These are phyloP conservation scores for Solanum ossicruentum DNA, from an alignment of 257 asterid genomes.

Conservation along the genomic window DNA sequence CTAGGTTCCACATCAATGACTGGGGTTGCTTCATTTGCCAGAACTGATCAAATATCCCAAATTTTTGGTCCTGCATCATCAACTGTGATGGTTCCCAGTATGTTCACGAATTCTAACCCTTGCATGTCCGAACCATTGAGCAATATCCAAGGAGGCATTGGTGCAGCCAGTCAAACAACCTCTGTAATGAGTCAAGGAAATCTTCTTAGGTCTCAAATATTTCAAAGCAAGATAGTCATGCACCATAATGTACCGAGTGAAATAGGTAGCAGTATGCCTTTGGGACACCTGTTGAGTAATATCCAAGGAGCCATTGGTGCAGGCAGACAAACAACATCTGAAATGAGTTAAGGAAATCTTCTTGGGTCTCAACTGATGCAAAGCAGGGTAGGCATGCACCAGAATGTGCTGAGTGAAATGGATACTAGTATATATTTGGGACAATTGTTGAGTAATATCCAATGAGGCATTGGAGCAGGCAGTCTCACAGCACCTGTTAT, in stretches of 20 bases:
- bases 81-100: constrained; percentile 31
- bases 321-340: background rate
- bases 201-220: too few species aligned
- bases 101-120: constrained; percentile 30
- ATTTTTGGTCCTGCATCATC: constrained; percentile 42
- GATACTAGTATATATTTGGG: constrained; percentile 30
- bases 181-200: too few species aligned
- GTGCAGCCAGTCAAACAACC: constrained; percentile 34
- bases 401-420: constrained; percentile 29
- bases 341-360: too few species aligned
- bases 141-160: constrained; percentile 44
- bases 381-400: constrained; percentile 22
- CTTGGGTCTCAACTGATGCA: too few species aligned
- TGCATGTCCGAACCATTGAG: constrained; percentile 43
- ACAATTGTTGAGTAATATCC: constrained; percentile 33
- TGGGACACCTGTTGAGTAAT: constrained; percentile 34
- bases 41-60: constrained; percentile 31
- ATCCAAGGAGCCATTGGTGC: constrained; percentile 30
- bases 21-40: constrained; percentile 35
- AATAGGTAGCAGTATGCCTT: constrained; percentile 17
- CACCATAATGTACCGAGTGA: constrained; percentile 42
- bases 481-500: constrained; percentile 5
- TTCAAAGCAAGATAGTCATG: constrained; percentile 6
- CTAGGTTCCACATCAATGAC: constrained; percentile 37
- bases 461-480: constrained; percentile 40